Evolutionary conservation across 192 early-diverging fungal genomes (phyloP).

Genomic region (Coemansia sp.): DNA sequence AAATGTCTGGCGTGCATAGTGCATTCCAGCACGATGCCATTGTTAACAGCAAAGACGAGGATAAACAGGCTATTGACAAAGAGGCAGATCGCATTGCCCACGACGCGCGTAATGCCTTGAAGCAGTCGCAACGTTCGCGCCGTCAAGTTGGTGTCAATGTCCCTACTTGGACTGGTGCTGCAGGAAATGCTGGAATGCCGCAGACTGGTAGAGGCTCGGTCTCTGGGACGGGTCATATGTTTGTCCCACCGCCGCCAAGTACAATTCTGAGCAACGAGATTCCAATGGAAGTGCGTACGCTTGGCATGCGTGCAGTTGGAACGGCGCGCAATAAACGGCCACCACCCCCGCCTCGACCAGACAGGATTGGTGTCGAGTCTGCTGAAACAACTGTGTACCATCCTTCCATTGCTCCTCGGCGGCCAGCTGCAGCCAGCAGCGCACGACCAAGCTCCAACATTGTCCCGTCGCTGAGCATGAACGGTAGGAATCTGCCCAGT

Average conservation of each 20-base stretch:
- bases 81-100: constrained; percentile 82
- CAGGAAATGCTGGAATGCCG: constrained; percentile 58
- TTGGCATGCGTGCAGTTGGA: constrained; percentile 22
- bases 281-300: constrained; percentile 7
- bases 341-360: background rate
- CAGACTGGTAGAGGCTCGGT: background rate
- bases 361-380: background rate
- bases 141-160: constrained; percentile 64
- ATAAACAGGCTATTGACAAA: constrained; percentile 66
- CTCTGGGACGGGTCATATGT: background rate
- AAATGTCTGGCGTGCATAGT: constrained; percentile 82
- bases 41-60: constrained; percentile 65
- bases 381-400: constrained; percentile 8
- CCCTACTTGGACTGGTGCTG: constrained; percentile 92
- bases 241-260: constrained; percentile 44
- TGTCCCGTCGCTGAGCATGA: constrained; percentile 22
- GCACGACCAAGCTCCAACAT: constrained; percentile 16
- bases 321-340: constrained; percentile 10
- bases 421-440: background rate
- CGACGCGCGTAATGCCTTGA: constrained; percentile 75
- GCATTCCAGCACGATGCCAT: constrained; percentile 92
- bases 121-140: constrained; percentile 66
- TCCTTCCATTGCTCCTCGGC: constrained; percentile 7
- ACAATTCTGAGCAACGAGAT: constrained; percentile 20
- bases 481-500: background rate